Evolutionary conservation across 1,284 basidiomycete genomes (phyloP).

Genomic region (Trichosporon ovoides): DNA sequence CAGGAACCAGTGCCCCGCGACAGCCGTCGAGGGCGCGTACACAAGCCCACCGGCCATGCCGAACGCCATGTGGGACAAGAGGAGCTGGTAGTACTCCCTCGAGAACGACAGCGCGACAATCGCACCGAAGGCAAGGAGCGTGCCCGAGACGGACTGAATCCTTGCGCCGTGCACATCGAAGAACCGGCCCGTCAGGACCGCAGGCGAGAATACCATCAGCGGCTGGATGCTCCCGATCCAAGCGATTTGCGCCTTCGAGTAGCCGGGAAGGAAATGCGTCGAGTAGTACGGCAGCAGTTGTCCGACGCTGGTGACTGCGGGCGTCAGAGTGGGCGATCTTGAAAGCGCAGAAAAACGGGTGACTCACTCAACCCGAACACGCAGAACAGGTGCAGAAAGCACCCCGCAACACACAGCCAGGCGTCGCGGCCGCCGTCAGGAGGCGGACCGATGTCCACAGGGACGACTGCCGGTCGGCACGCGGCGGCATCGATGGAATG

Average conservation of each 20-base stretch:
- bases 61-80: constrained; percentile 40
- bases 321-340: not conserved
- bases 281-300: constrained; percentile 25
- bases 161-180: constrained; percentile 29
- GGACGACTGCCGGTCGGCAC: not conserved
- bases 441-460: constrained; percentile 19
- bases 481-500: not conserved
- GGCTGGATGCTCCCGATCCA: constrained; percentile 25
- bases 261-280: constrained; percentile 18
- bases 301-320: constrained; percentile 25
- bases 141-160: constrained; percentile 16
- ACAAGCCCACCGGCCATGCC: constrained; percentile 37
- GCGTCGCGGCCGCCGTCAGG: constrained; percentile 30
- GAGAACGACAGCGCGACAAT: constrained; percentile 40
- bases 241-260: constrained; percentile 8
- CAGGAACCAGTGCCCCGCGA: constrained; percentile 47
- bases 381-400: constrained; percentile 28
- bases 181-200: constrained; percentile 23
- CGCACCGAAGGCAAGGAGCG: constrained; percentile 26
- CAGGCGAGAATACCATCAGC: constrained; percentile 20
- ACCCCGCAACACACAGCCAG: constrained; percentile 26
- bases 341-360: constrained; percentile 23
- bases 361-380: constrained; percentile 28
- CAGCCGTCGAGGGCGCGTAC: constrained; percentile 42
- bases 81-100: constrained; percentile 44